Conservation (phyloP, 805 yeast genomes). For the Suhomyces emberorum region DNA sequence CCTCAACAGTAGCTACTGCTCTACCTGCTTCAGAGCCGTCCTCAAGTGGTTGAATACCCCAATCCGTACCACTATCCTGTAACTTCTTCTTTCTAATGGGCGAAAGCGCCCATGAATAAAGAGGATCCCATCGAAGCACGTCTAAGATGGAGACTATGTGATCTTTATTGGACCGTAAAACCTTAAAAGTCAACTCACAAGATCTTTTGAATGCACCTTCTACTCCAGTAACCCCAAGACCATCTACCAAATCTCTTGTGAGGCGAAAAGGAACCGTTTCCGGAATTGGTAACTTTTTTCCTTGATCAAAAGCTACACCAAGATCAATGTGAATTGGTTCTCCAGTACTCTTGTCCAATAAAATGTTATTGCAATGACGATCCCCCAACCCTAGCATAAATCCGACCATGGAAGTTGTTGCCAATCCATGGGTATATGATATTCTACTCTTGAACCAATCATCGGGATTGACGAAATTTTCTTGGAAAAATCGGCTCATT, state of each 20-base stretch:
- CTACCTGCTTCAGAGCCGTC: slow-evolving; percentile 72
- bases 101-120: slow-evolving; percentile 87
- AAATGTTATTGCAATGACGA: slow-evolving; percentile 86
- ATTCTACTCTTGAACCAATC: slow-evolving; percentile 69
- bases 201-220: slow-evolving; percentile 72
- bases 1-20: slow-evolving; percentile 70
- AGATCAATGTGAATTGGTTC: slow-evolving; percentile 95
- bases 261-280: slow-evolving; percentile 92
- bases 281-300: slow-evolving; percentile 77
- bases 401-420: slow-evolving; percentile 84
- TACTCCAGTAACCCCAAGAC: slow-evolving; percentile 83
- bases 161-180: slow-evolving; percentile 60
- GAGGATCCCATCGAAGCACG: slow-evolving; percentile 87
- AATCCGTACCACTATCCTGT: slow-evolving; percentile 38
- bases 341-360: slow-evolving; percentile 77
- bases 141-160: slow-evolving; percentile 79
- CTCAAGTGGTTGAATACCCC: slow-evolving; percentile 21
- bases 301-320: slow-evolving; percentile 97
- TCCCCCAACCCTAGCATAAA: slow-evolving; percentile 91
- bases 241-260: slow-evolving; percentile 88
- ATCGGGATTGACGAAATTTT: slow-evolving; percentile 61
- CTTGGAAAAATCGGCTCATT: slow-evolving; percentile 66
- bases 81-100: slow-evolving; percentile 60
- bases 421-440: slow-evolving; percentile 72
- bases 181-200: slow-evolving; percentile 70